A percentile compares a stretch with the other conserved stretches of the same genome.
phyloP scores from a whole-genome alignment of 176 grass and related monocot species.

The Phoenix dactylifera region DNA sequence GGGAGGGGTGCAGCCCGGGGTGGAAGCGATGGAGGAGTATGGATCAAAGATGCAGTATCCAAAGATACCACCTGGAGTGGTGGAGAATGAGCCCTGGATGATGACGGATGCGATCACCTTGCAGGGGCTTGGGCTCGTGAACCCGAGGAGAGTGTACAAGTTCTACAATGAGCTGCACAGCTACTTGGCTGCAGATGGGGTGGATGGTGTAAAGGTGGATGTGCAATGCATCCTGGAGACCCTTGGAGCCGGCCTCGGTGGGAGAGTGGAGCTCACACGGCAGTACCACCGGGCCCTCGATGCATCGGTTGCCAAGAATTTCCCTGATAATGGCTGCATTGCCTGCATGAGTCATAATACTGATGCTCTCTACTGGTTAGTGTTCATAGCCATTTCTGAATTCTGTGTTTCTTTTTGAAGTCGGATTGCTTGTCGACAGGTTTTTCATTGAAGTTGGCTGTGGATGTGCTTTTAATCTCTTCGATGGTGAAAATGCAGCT shows the following conservation, averaged over 20 bases:
- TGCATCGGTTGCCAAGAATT: constrained; percentile 75
- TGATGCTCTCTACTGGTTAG: constrained; percentile 79
- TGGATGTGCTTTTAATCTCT: too few relatives aligned
- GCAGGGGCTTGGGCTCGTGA: constrained; percentile 80
- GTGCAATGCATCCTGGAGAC: constrained; percentile 91
- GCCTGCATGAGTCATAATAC: constrained; percentile 99
- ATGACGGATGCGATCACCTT: constrained; percentile 61
- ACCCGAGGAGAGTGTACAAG: constrained; percentile 72
- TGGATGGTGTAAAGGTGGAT: constrained; percentile 95
- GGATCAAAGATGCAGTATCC: constrained; percentile 62
- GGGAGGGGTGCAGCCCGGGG: constrained; percentile 70
- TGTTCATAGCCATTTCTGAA: neutral
- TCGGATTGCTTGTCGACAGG: neutral
- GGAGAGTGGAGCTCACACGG: constrained; percentile 57
- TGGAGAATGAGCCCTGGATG: constrained; percentile 74
- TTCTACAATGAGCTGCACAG: constrained; percentile 94
- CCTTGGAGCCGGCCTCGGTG: constrained; percentile 64
- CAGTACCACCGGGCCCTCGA: constrained; percentile 86
- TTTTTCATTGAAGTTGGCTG: too few relatives aligned
- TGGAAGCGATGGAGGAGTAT: constrained; percentile 53
- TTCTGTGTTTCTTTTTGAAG: neutral
- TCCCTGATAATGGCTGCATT: constrained; percentile 85
- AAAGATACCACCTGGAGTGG: constrained; percentile 62
- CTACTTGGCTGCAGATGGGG: constrained; percentile 60
- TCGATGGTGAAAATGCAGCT: constrained; percentile 23